Evolutionary conservation across 768 basidiomycete species (phyloP).

Genomic region (Brasilioporus rufonigricans): DNA sequence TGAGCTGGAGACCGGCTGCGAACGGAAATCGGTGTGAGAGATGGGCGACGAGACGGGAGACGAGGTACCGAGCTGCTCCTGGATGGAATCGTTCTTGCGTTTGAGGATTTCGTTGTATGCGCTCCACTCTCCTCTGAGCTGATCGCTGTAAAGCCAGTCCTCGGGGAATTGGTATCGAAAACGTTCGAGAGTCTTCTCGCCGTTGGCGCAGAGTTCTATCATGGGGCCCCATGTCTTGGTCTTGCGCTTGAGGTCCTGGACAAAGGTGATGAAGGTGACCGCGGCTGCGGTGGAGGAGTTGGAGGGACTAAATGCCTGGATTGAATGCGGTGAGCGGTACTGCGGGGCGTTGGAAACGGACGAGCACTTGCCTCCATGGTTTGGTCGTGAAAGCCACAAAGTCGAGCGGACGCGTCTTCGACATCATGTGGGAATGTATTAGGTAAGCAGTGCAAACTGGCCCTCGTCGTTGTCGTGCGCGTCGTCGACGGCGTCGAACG

Average conservation of each 20-base stretch:
- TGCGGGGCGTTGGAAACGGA: too few species aligned
- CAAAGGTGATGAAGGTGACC: slow-evolving; percentile 98
- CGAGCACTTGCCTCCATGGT: slow-evolving; percentile 28
- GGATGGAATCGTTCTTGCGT: slow-evolving; percentile 96
- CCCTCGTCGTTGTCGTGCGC: slow-evolving; percentile 3
- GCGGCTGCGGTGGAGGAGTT: slow-evolving; percentile 96
- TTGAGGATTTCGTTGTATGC: slow-evolving; percentile 98
- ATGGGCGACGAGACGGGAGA: not conserved
- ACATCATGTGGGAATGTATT: slow-evolving; percentile 22
- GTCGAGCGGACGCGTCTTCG: slow-evolving; percentile 17
- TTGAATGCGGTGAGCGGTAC: slow-evolving; percentile 7
- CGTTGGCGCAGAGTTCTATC: slow-evolving; percentile 91
- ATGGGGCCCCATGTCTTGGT: slow-evolving; percentile 95
- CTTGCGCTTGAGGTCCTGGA: slow-evolving; percentile 97
- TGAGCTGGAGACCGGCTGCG: slow-evolving; percentile 92
- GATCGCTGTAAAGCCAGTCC: slow-evolving; percentile 98
- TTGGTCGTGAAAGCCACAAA: slow-evolving; percentile 16
- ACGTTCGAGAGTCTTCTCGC: slow-evolving; percentile 95
- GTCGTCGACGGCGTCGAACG: slow-evolving; percentile 6
- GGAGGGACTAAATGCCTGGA: slow-evolving; percentile 65
- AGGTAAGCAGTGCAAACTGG: slow-evolving; percentile 13
- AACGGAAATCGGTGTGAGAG: slow-evolving; percentile 4
- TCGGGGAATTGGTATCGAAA: slow-evolving; percentile 96
- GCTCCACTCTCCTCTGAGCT: slow-evolving; percentile 96
- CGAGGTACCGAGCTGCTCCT: slow-evolving; percentile 88